Percentiles rank a stretch among this genome's conserved stretches.
Conservation (phyloP, 2,329 filamentous ascomycete genomes). For the Aquanectria penicillioides region DNA sequence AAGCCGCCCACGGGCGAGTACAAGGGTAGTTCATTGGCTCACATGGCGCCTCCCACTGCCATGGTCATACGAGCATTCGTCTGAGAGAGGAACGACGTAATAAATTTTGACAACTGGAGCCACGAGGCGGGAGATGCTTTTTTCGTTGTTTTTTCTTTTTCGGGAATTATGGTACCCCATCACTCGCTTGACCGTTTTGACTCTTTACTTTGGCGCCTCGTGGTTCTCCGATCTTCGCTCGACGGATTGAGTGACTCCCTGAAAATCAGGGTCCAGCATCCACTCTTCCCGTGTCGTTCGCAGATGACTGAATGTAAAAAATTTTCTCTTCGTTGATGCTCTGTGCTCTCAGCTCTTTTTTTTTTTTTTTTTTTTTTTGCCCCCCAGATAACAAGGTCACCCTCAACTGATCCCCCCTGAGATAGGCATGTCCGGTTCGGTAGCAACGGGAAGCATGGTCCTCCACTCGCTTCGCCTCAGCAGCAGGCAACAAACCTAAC, state of each 20-base stretch:
- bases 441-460: constrained; percentile 25
- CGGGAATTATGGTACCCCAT: too few species aligned
- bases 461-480: constrained; percentile 18
- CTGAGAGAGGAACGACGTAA: constrained; percentile 25
- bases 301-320: not conserved
- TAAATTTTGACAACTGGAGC: constrained; percentile 11
- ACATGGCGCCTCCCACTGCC: constrained; percentile 29
- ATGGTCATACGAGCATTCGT: constrained; percentile 37
- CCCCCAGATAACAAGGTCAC: constrained; percentile 1
- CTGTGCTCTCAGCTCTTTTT: too few species aligned
- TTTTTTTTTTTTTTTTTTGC: not conserved
- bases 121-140: constrained; percentile 27
- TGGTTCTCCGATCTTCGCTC: constrained; percentile 14
- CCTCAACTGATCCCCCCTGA: constrained; percentile 28
- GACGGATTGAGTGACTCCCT: constrained; percentile 4
- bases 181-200: too few species aligned
- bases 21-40: constrained; percentile 35
- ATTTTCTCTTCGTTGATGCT: not conserved
- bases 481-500: constrained; percentile 28
- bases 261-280: constrained; percentile 4
- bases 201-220: not conserved
- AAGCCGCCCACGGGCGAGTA: constrained; percentile 29
- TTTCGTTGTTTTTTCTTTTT: constrained; percentile 5
- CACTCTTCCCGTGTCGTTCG: constrained; percentile 7
- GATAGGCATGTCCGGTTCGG: constrained; percentile 30